phyloP scores from a whole-genome alignment of 306 rosid genomes.

The Fragaria nilgerrensis region DNA sequence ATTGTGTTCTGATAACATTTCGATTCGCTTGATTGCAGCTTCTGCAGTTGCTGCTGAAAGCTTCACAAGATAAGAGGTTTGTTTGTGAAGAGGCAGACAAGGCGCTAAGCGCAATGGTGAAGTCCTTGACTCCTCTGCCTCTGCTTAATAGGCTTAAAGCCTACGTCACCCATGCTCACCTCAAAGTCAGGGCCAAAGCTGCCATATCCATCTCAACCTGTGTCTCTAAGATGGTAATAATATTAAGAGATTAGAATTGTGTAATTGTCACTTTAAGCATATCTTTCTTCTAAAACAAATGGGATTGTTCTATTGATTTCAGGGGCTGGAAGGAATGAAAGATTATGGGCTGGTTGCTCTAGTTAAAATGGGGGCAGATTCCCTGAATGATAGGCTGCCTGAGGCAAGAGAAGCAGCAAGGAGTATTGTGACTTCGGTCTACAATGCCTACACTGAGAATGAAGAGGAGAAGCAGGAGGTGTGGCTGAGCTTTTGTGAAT shows the following conservation, averaged over 20 bases:
- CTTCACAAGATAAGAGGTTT: conserved; percentile 86
- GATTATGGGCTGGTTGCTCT: conserved; percentile 59
- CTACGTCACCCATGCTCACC: conserved; percentile 65
- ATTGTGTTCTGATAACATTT: background rate
- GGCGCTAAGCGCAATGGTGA: conserved; percentile 62
- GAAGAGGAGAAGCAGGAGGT: conserved; percentile 65
- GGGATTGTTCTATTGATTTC: conserved; percentile 13
- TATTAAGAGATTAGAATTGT: background rate
- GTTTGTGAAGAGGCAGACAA: conserved; percentile 94
- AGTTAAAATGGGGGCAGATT: conserved; percentile 67
- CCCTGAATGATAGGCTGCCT: conserved; percentile 81
- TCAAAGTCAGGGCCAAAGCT: conserved; percentile 81
- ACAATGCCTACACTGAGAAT: conserved; percentile 43
- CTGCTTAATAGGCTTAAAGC: conserved; percentile 54
- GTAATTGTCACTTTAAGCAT: background rate
- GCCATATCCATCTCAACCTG: conserved; percentile 63
- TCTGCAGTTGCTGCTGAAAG: conserved; percentile 71
- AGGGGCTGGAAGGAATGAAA: conserved; percentile 73
- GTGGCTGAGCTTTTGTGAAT: conserved; percentile 84
- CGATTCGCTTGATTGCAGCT: conserved; percentile 42
- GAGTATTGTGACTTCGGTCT: conserved; percentile 52
- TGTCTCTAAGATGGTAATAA: conserved; percentile 72
- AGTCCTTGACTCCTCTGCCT: conserved; percentile 66
- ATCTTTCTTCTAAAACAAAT: background rate
- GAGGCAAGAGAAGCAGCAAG: conserved; percentile 96